Base-by-base conservation (phyloP, 495 filamentous ascomycete species). In the Penicillium manginii region DNA sequence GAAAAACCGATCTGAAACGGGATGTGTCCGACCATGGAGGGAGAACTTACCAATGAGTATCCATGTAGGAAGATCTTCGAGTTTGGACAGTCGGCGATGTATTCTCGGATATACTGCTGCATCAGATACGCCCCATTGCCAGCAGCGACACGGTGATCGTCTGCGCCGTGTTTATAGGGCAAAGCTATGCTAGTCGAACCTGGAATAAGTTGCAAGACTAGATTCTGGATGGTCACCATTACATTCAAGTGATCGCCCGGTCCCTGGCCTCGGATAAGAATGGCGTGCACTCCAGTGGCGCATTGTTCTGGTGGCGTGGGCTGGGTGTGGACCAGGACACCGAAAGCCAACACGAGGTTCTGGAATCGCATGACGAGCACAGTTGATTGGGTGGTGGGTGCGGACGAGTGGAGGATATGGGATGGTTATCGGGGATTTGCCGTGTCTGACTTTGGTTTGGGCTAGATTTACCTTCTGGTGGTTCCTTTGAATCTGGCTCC, bases 181-280 rank as follows among this genome's bases (percentile, higher is more conserved):
- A 71, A 37, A 19, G 60, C 68, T 4, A 69, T 48, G 29, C 61
- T 61, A 15, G 58, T 71, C 0, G 68, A 67, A 4, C 61, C 63
- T 4, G 68, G 66, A 35, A 71, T 69, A 17, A 66, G 57, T 51
- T 65, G 53, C 12, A 68, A 53, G 11, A 70, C 50, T 43, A 68
- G 47, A 45, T 64, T 66, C 35, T 67, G 63, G 23, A 70, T 58
- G 0, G 65, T 54, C 14, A 59, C 63, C 63, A 71, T 50, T 17
- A 71, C 65, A 47, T 68, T 66, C 37, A 71, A 52, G 50, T 70
- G 55, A 66, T 73, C 65, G 50, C 67, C 64, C 7, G 52, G 55
- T 4, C 67, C 67, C 29, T 73, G 60, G 4, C 67, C 67, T 12
- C 67, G 65, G 18, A 61, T 56, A 8, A 70, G 59, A 53, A 70